phyloP scores from a whole-genome alignment of 768 basidiomycete species.

The Trametes elegans region DNA sequence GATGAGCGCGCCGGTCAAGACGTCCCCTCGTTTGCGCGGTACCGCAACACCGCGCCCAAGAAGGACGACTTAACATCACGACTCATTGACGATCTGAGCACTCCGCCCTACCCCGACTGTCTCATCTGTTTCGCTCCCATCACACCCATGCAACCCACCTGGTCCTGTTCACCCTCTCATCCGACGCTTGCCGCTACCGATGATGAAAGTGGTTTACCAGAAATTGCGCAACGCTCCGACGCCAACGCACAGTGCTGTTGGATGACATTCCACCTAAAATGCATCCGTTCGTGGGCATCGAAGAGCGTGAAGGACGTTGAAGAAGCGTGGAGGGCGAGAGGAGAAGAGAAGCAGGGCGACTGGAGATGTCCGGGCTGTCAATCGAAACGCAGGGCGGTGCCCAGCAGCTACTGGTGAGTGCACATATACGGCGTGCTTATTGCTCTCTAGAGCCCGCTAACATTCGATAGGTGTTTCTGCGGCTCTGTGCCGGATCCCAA shows the following conservation, averaged over 20 bases:
- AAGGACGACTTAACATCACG: constrained; percentile 74
- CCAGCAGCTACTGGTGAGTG: constrained; percentile 59
- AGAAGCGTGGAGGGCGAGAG: constrained; percentile 72
- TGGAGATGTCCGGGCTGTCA: constrained; percentile 98
- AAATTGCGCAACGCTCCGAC: not conserved
- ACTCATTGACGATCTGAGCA: constrained; percentile 62
- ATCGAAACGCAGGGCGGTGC: constrained; percentile 64
- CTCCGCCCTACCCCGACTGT: constrained; percentile 75
- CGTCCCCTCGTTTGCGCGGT: constrained; percentile 8
- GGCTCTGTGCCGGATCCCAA: constrained; percentile 70
- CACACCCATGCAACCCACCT: constrained; percentile 75
- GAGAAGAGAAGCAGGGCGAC: constrained; percentile 66
- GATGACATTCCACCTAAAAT: constrained; percentile 88
- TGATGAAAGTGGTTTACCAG: constrained; percentile 18
- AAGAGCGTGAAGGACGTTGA: constrained; percentile 73
- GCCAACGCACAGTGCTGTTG: constrained; percentile 68
- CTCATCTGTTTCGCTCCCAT: constrained; percentile 82
- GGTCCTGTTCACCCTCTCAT: constrained; percentile 81
- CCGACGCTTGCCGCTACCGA: constrained; percentile 33
- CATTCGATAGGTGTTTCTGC: constrained; percentile 75
- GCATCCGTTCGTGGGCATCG: constrained; percentile 84
- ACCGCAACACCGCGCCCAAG: constrained; percentile 17
- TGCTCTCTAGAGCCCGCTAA: not conserved
- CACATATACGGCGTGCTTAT: not conserved
- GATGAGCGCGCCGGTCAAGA: not conserved